phyloP scores from a whole-genome alignment of 805 yeast species.

The Kuraishia ogatae region DNA sequence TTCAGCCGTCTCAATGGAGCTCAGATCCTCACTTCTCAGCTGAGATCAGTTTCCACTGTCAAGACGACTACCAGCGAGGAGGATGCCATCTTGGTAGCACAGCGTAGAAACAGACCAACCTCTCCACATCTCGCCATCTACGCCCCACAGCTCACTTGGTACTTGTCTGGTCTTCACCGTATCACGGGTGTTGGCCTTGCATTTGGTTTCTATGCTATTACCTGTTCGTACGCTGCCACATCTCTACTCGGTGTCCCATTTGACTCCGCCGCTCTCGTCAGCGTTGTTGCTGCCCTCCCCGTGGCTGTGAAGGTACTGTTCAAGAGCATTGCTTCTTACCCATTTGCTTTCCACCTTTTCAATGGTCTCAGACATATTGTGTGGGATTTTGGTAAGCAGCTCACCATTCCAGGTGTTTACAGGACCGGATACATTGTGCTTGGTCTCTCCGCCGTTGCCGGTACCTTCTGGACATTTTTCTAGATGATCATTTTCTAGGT shows the following conservation, averaged over 20 bases:
- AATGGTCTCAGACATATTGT: conserved; percentile 90
- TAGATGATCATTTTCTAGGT: not conserved
- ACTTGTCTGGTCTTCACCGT: conserved; percentile 77
- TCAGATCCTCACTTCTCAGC: not conserved
- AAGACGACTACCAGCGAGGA: conserved; percentile 54
- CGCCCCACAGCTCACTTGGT: conserved; percentile 84
- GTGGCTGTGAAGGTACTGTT: conserved; percentile 47
- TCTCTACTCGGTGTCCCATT: conserved; percentile 51
- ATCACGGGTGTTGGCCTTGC: conserved; percentile 82
- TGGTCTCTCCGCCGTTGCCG: conserved; percentile 50
- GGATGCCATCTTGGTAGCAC: conserved; percentile 62
- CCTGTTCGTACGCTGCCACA: conserved; percentile 66
- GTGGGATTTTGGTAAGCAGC: conserved; percentile 85
- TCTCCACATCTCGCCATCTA: conserved; percentile 90
- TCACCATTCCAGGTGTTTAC: conserved; percentile 81
- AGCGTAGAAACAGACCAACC: conserved; percentile 80
- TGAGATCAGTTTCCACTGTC: conserved; percentile 30
- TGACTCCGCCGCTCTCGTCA: conserved; percentile 45
- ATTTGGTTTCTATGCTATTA: conserved; percentile 66
- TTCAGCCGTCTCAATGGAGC: not conserved
- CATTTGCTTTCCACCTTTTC: conserved; percentile 79
- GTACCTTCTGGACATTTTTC: conserved; percentile 28
- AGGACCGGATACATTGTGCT: conserved; percentile 83
- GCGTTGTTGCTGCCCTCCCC: conserved; percentile 56
- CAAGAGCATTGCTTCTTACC: conserved; percentile 68